phyloP scores from a whole-genome alignment of 805 yeast genomes.

The Candida koratica region DNA sequence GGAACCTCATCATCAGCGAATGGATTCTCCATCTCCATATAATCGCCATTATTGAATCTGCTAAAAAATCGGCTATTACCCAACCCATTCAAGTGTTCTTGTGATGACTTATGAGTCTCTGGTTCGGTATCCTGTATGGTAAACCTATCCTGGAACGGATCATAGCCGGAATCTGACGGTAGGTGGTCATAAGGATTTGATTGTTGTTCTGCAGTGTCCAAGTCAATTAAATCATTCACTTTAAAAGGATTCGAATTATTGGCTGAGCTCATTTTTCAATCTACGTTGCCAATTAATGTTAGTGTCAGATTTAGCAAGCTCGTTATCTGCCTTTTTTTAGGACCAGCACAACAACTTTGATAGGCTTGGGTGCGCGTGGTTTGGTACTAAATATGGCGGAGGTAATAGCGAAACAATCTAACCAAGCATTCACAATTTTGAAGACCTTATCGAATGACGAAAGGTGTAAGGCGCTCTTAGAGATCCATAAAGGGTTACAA shows the following conservation, averaged over 20 bases:
- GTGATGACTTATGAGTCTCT: neutral
- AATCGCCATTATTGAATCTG: slow-evolving; percentile 16
- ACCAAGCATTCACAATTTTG: slow-evolving; percentile 74
- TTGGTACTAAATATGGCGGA: too few relatives aligned
- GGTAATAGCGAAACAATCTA: slow-evolving; percentile 63
- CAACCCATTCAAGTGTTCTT: neutral
- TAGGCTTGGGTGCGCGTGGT: too few relatives aligned
- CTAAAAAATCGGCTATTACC: slow-evolving; percentile 17
- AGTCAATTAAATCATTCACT: slow-evolving; percentile 7
- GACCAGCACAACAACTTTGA: slow-evolving; percentile 4
- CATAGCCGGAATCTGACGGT: slow-evolving; percentile 8
- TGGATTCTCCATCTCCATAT: slow-evolving; percentile 25
- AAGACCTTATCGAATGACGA: slow-evolving; percentile 73
- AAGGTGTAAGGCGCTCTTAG: slow-evolving; percentile 67
- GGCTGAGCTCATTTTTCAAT: neutral
- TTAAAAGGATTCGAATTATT: slow-evolving; percentile 9
- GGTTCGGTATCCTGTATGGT: slow-evolving; percentile 1
- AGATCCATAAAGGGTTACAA: slow-evolving; percentile 66
- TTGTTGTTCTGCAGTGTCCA: slow-evolving; percentile 5
- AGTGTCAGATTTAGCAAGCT: neutral
- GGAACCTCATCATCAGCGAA: slow-evolving; percentile 16
- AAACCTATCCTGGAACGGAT: slow-evolving; percentile 10
- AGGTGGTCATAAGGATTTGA: slow-evolving; percentile 9
- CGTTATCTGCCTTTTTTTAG: too few relatives aligned
- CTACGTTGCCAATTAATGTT: neutral